A percentile compares a stretch with the other conserved stretches of the same genome.
These are phyloP conservation scores for Vigna nakashimae DNA, from an alignment of 306 rosid species.

Conservation along the genomic window DNA sequence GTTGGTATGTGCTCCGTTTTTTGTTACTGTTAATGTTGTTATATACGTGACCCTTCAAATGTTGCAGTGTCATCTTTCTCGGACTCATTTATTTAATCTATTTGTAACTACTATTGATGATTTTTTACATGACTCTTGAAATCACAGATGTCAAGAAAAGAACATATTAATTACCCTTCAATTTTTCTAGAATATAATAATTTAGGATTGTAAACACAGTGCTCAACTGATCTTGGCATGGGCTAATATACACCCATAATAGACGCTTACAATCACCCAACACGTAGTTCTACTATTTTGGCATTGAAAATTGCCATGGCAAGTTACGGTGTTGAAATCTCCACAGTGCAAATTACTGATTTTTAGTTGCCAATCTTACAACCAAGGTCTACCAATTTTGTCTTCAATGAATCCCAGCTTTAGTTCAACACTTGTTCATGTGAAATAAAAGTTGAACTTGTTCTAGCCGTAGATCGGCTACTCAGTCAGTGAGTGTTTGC, in stretches of 20 bases:
- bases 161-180: constrained; percentile 21
- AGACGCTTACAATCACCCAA: constrained; percentile 23
- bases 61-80: constrained; percentile 10
- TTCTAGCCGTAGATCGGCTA: constrained; percentile 15
- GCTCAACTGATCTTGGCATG: constrained; percentile 19
- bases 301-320: constrained; percentile 1
- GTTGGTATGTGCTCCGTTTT: constrained; percentile 8
- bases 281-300: constrained; percentile 2
- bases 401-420: constrained; percentile 13
- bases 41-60: constrained; percentile 5
- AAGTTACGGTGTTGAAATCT: constrained; percentile 33
- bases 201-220: background rate
- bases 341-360: constrained; percentile 9
- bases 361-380: constrained; percentile 36
- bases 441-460: constrained; percentile 11
- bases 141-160: background rate
- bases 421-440: constrained; percentile 12
- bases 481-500: background rate
- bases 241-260: constrained; percentile 21
- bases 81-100: background rate
- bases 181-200: constrained; percentile 6
- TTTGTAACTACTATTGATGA: background rate
- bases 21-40: background rate
- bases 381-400: background rate
- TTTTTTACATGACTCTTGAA: constrained; percentile 12